Evolutionary conservation across 116 monocot genomes (phyloP).

Genomic region (Iris pallida): DNA sequence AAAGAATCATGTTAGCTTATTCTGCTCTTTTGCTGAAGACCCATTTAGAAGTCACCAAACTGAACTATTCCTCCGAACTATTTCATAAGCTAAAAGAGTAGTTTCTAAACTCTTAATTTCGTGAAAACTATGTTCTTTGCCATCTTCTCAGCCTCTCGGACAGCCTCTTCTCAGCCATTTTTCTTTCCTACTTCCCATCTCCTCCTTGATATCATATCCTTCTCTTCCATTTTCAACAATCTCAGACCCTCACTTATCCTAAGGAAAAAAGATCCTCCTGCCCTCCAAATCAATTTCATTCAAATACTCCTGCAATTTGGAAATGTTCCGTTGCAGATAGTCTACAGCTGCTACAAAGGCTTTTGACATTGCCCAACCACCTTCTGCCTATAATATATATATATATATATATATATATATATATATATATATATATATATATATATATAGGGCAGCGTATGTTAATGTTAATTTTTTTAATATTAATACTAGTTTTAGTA

Average conservation of each 20-base stretch:
- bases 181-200: constrained; percentile 28
- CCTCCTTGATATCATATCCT: constrained; percentile 34
- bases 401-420: too few relatives aligned
- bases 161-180: constrained; percentile 59
- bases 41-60: too few relatives aligned
- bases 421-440: too few relatives aligned
- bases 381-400: too few relatives aligned
- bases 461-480: too few relatives aligned
- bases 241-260: constrained; percentile 51
- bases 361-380: constrained; percentile 34
- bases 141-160: constrained; percentile 64
- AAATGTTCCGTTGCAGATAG: constrained; percentile 70
- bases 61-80: too few relatives aligned
- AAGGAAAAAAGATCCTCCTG: constrained; percentile 79
- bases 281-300: constrained; percentile 75
- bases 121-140: constrained; percentile 45
- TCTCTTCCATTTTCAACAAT: constrained; percentile 56
- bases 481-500: too few relatives aligned
- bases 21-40: too few relatives aligned
- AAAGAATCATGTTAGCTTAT: too few relatives aligned
- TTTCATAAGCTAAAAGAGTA: too few relatives aligned
- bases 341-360: constrained; percentile 58
- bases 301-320: constrained; percentile 49
- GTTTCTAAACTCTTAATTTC: too few relatives aligned
- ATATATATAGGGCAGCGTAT: too few relatives aligned